Conservation (phyloP, 2,329 filamentous ascomycete genomes). For the Colletotrichum tropicicola region DNA sequence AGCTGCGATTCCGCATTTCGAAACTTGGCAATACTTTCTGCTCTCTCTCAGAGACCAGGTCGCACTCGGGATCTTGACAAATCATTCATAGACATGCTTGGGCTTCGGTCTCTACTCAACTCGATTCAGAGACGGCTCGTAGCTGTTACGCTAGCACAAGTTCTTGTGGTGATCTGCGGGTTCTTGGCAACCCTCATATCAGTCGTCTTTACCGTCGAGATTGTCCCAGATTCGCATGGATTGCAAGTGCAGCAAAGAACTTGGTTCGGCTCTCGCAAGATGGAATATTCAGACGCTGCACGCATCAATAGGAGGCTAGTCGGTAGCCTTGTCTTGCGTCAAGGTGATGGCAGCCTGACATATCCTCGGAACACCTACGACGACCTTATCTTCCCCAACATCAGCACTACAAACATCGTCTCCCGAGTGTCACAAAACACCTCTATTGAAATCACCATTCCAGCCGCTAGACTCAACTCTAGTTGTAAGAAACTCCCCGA, state of each 20-base stretch:
- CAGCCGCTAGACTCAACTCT: neutral
- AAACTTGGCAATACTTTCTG: neutral
- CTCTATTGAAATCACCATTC: neutral
- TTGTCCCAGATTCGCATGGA: neutral
- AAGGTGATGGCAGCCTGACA: neutral
- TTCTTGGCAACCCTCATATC: neutral
- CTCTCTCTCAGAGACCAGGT: neutral
- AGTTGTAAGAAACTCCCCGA: neutral
- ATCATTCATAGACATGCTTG: neutral
- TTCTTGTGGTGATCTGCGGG: neutral
- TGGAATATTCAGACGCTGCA: neutral
- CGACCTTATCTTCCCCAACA: neutral
- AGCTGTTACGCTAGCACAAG: neutral
- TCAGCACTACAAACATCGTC: neutral
- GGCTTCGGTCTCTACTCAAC: neutral
- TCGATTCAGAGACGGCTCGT: neutral
- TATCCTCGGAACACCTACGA: neutral
- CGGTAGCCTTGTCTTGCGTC: neutral
- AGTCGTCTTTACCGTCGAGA: neutral
- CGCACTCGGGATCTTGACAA: neutral
- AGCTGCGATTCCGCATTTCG: neutral
- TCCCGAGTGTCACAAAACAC: neutral
- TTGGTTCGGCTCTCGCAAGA: neutral
- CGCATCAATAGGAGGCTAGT: neutral
- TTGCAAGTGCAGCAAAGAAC: neutral